Conservation (phyloP, 1,284 basidiomycete genomes). For the Schizophyllum commune region DNA sequence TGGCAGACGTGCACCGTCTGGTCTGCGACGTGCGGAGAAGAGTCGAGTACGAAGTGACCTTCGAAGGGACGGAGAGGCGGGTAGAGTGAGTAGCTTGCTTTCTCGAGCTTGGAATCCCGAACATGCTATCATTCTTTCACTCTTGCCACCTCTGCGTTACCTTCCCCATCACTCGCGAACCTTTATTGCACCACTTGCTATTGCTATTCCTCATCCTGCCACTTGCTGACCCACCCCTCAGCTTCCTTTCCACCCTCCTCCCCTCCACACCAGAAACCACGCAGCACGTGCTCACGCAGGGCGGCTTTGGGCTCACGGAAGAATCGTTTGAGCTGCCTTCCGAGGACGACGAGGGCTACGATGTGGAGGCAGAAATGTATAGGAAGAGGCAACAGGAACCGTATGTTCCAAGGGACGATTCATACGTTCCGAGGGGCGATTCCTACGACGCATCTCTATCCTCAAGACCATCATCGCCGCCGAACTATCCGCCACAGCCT, state of each 20-base stretch:
- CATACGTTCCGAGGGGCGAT: slow-evolving; percentile 2
- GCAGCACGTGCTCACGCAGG: slow-evolving; percentile 60
- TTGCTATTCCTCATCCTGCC: too few species aligned
- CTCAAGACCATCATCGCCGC: slow-evolving; percentile 16
- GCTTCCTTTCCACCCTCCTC: slow-evolving; percentile 68
- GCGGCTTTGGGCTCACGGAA: slow-evolving; percentile 38
- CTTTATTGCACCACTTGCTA: not conserved
- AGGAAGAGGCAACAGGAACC: not conserved
- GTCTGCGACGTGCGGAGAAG: slow-evolving; percentile 63
- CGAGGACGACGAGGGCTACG: too few species aligned
- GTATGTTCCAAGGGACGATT: too few species aligned
- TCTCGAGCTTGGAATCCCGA: not conserved
- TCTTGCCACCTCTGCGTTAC: slow-evolving; percentile 15
- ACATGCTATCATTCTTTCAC: not conserved
- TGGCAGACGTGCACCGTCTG: slow-evolving; percentile 60
- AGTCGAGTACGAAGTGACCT: slow-evolving; percentile 66
- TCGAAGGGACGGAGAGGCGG: slow-evolving; percentile 50
- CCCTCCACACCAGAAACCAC: slow-evolving; percentile 64
- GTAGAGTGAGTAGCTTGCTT: slow-evolving; percentile 36
- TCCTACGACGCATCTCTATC: slow-evolving; percentile 13
- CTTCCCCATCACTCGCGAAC: slow-evolving; percentile 38
- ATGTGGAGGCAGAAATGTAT: too few species aligned
- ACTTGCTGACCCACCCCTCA: slow-evolving; percentile 17
- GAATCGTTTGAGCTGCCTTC: slow-evolving; percentile 3
- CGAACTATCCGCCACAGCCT: slow-evolving; percentile 21